phyloP scores from a whole-genome alignment of 495 filamentous ascomycete genomes.

The Daldinia loculata region DNA sequence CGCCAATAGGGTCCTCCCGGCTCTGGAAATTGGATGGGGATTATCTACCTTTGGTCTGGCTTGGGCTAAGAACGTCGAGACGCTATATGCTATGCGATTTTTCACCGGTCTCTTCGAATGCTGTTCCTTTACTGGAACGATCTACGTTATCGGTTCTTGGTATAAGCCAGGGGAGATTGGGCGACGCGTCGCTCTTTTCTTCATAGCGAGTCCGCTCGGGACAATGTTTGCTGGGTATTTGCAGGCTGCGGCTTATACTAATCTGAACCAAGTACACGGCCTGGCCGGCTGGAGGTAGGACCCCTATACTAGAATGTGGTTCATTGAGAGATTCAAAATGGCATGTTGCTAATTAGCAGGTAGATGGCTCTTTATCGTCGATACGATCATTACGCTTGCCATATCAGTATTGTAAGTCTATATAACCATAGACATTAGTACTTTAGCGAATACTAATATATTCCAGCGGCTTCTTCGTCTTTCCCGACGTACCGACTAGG shows the following conservation, averaged over 20 bases:
- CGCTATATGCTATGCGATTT: constrained; percentile 51
- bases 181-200: constrained; percentile 48
- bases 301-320: neutral
- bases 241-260: constrained; percentile 58
- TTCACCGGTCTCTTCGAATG: constrained; percentile 57
- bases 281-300: constrained; percentile 58
- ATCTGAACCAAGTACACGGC: constrained; percentile 54
- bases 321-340: neutral
- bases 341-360: neutral
- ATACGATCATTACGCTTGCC: constrained; percentile 54
- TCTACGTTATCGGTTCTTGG: constrained; percentile 44
- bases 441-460: neutral
- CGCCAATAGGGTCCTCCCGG: constrained; percentile 44
- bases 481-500: constrained; percentile 55
- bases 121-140: constrained; percentile 51
- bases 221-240: constrained; percentile 53
- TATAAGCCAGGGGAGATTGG: constrained; percentile 41
- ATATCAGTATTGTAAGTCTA: constrained; percentile 49
- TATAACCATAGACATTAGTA: no score
- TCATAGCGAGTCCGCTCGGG: constrained; percentile 45
- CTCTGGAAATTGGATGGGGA: constrained; percentile 49
- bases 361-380: constrained; percentile 58
- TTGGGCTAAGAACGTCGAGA: constrained; percentile 39
- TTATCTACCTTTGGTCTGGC: constrained; percentile 46
- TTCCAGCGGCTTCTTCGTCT: constrained; percentile 51